A percentile compares a stretch with the other conserved stretches of the same genome.
Conservation (phyloP, 1,139 yeast species). For the Candida glucosophila region DNA sequence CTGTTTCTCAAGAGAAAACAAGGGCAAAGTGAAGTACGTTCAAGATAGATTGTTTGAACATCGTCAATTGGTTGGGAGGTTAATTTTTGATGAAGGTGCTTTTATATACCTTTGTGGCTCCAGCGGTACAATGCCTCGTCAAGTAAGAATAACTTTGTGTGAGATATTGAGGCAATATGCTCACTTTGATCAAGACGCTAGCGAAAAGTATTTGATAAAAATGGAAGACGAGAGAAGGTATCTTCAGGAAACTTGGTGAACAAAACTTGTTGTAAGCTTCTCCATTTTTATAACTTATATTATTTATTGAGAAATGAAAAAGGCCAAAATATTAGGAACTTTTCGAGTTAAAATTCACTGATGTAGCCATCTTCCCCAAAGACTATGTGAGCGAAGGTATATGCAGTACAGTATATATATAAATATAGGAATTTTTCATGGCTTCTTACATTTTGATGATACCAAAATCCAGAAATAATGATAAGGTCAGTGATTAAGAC, state of each 20-base stretch:
- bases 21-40: slow-evolving; percentile 46
- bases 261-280: too few relatives aligned
- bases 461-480: too few relatives aligned
- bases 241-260: slow-evolving; percentile 86
- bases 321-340: too few relatives aligned
- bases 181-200: slow-evolving; percentile 29
- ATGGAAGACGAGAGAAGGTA: slow-evolving; percentile 67
- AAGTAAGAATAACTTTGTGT: slow-evolving; percentile 70
- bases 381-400: too few relatives aligned
- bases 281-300: too few relatives aligned
- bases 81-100: slow-evolving; percentile 48
- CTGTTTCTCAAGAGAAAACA: slow-evolving; percentile 56
- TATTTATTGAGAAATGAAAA: too few relatives aligned
- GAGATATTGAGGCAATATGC: slow-evolving; percentile 45
- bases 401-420: too few relatives aligned
- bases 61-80: slow-evolving; percentile 37
- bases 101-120: slow-evolving; percentile 80
- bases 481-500: too few relatives aligned
- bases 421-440: too few relatives aligned
- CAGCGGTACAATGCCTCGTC: slow-evolving; percentile 91
- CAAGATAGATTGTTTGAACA: slow-evolving; percentile 59
- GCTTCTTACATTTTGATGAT: too few relatives aligned
- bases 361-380: too few relatives aligned
- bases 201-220: slow-evolving; percentile 40
- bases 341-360: too few relatives aligned